These are phyloP conservation scores for Francoa sonchifolia DNA, from an alignment of 441 rosid genomes.

Conservation along the genomic window DNA sequence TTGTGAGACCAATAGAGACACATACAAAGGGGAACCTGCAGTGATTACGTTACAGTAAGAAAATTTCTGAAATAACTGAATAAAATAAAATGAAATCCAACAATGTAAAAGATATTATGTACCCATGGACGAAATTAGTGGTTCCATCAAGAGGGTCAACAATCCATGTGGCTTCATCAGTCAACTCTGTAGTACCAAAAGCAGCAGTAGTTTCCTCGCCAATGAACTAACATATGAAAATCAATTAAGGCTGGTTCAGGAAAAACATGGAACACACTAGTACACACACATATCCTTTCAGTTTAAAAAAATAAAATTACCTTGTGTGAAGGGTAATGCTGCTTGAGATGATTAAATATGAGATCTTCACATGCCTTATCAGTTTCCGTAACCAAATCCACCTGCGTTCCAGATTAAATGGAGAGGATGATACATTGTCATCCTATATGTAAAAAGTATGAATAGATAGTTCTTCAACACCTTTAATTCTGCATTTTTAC, in stretches of 20 bases:
- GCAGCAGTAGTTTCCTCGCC: slow-evolving; percentile 98
- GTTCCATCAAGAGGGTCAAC: slow-evolving; percentile 99
- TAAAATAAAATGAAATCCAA: slow-evolving; percentile 6
- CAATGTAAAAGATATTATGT: slow-evolving; percentile 2
- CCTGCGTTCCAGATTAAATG: slow-evolving; percentile 29
- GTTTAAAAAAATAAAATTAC: too few relatives aligned
- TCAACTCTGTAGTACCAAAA: slow-evolving; percentile 51
- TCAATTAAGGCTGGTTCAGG: slow-evolving; percentile 6
- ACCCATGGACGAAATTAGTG: slow-evolving; percentile 95
- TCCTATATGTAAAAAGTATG: too few relatives aligned
- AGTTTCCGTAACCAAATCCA: slow-evolving; percentile 92
- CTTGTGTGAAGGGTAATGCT: slow-evolving; percentile 58
- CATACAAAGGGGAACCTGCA: slow-evolving; percentile 81
- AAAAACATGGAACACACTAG: neutral
- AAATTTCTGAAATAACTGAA: slow-evolving; percentile 2
- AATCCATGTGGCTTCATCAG: slow-evolving; percentile 93
- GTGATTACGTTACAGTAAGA: slow-evolving; percentile 3
- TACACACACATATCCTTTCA: too few relatives aligned
- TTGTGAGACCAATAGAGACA: slow-evolving; percentile 83
- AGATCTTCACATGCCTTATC: slow-evolving; percentile 94
- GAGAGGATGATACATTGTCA: too few relatives aligned
- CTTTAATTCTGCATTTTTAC: too few relatives aligned
- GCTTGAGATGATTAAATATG: slow-evolving; percentile 64
- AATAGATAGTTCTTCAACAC: too few relatives aligned
- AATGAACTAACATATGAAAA: slow-evolving; percentile 47